Percentiles rank a stretch among this genome's conserved stretches.
phyloP scores from a whole-genome alignment of 805 yeast species.

The Zygotorulaspora danielsina region DNA sequence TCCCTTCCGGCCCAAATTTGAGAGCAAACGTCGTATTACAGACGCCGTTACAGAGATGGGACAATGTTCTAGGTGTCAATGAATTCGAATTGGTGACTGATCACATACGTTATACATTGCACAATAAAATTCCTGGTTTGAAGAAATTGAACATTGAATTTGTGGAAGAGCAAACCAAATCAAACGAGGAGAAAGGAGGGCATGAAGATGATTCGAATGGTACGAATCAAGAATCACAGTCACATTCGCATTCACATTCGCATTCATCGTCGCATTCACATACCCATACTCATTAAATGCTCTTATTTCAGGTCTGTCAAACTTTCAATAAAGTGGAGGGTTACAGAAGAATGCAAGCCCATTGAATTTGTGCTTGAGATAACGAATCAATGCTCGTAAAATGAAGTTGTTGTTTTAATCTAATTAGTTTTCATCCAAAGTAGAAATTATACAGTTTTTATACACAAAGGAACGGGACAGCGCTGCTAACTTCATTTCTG shows the following conservation, averaged over 20 bases:
- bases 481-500: constrained; percentile 20
- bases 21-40: constrained; percentile 37
- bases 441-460: constrained; percentile 10
- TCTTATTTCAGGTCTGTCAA: no score
- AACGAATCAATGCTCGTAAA: no score
- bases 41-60: constrained; percentile 46
- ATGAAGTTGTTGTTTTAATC: no score
- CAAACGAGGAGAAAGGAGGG: constrained; percentile 20
- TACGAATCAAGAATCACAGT: background rate
- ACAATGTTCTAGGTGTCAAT: constrained; percentile 38
- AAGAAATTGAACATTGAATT: constrained; percentile 43
- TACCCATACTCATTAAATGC: constrained; percentile 24
- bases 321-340: no score
- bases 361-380: no score
- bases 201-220: background rate
- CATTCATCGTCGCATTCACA: constrained; percentile 17
- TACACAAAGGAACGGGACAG: constrained; percentile 5
- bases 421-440: constrained; percentile 2
- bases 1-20: constrained; percentile 56
- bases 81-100: constrained; percentile 43
- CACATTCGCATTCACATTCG: constrained; percentile 15
- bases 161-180: constrained; percentile 33
- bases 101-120: constrained; percentile 36
- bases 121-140: constrained; percentile 40
- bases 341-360: no score